phyloP scores from a whole-genome alignment of 208 protist species.

The Acanthamoeba culbertsoni region DNA sequence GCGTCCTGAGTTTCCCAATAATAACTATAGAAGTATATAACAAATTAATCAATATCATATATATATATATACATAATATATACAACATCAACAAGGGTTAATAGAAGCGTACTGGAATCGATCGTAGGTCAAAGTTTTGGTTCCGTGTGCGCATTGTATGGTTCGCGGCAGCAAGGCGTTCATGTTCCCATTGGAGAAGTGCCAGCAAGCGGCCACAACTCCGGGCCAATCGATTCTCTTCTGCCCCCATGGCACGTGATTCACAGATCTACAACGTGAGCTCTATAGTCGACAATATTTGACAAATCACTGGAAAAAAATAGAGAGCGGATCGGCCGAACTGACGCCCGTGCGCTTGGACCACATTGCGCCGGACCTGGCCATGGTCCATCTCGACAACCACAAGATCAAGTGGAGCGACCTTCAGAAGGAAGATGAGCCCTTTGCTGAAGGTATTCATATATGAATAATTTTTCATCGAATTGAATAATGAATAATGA shows the following conservation, averaged over 20 bases:
- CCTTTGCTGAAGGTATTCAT: slow-evolving; percentile 30
- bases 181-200: background rate
- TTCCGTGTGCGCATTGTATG: slow-evolving; percentile 39
- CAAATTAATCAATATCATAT: no score
- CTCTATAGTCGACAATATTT: background rate
- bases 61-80: no score
- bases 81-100: background rate
- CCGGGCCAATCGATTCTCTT: background rate
- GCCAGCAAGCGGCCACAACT: background rate
- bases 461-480: no score
- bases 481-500: background rate
- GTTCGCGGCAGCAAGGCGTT: background rate
- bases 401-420: background rate
- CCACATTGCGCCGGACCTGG: background rate
- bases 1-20: background rate
- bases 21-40: background rate
- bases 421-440: background rate
- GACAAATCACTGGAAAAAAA: background rate
- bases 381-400: slow-evolving; percentile 21
- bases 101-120: background rate
- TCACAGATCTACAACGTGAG: no score
- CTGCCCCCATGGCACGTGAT: background rate
- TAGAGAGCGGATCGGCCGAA: background rate
- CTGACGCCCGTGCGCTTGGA: background rate
- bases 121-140: background rate